Conservation (phyloP, 78 protist species). For the Dictyostelium discoideum region dicty_2.7 NC_007090.3:3648501-3649000, state of each 20-base stretch:
- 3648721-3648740: constrained; percentile 27
- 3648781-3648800: constrained; percentile 25
- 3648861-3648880: not conserved
- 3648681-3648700: constrained; percentile 8
- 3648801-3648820: constrained; percentile 33
- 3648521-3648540: not conserved
- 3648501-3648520: not conserved
- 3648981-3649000: constrained; percentile 5
- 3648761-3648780: constrained; percentile 18
- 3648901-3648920: constrained; percentile 38
- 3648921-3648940: not conserved
- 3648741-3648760: not conserved
- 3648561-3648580: constrained; percentile 42
- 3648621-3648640: constrained; percentile 60
- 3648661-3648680: constrained; percentile 14
- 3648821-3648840: constrained; percentile 11
- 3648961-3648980: constrained; percentile 9
- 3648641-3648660: constrained; percentile 64
- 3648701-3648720: constrained; percentile 37
- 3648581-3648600: not conserved
- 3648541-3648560: constrained; percentile 23
- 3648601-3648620: constrained; percentile 30
- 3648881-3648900: not conserved
- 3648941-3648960: constrained; percentile 45
- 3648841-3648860: constrained; percentile 39